A percentile compares a stretch with the other conserved stretches of the same genome.
Evolutionary conservation across 192 early-diverging fungal species (phyloP).

Genomic region (Coemansia sp.): DNA sequence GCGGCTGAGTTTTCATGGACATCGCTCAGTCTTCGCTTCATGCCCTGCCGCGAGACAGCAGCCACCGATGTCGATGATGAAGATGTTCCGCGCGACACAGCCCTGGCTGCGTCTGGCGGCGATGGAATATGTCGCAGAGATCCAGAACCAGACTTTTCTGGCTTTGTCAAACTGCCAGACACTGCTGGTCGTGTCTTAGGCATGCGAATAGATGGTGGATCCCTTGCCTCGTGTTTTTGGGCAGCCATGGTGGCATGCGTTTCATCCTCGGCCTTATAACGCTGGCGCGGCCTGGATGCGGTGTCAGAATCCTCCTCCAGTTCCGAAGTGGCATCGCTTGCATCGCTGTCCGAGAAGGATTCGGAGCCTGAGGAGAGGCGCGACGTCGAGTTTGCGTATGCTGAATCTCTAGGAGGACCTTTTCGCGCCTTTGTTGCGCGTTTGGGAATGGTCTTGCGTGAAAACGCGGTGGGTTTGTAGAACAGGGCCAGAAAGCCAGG

Average conservation of each 20-base stretch:
- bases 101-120: neutral
- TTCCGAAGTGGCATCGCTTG: neutral
- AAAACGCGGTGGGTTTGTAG: constrained; percentile 29
- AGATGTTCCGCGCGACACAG: constrained; percentile 8
- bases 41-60: constrained; percentile 11
- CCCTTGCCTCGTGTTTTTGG: neutral
- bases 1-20: neutral
- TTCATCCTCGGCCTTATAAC: neutral
- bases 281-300: neutral
- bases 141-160: neutral
- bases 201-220: neutral
- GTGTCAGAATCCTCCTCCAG: neutral
- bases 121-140: neutral
- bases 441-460: constrained; percentile 46
- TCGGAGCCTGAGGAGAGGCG: neutral
- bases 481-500: constrained; percentile 37
- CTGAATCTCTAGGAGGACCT: constrained; percentile 31
- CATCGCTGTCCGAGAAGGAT: neutral
- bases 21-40: constrained; percentile 24
- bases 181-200: neutral
- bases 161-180: neutral
- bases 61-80: constrained; percentile 11
- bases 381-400: constrained; percentile 4
- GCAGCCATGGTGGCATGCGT: neutral
- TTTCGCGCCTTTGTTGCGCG: constrained; percentile 46